Evolutionary conservation across 2,329 filamentous ascomycete species (phyloP).

Genomic region (Fusarium hainanense): DNA sequence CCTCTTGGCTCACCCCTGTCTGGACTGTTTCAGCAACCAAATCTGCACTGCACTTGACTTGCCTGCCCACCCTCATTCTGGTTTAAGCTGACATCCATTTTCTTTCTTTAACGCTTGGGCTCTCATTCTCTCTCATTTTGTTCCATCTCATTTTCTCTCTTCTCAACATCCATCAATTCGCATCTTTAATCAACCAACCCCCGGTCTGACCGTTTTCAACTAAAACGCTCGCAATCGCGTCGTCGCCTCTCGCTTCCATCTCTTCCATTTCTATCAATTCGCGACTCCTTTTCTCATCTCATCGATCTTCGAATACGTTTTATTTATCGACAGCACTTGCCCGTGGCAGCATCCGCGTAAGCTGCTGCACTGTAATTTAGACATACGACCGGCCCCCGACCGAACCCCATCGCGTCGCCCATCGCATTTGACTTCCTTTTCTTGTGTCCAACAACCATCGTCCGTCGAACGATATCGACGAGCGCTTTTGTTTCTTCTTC

Average conservation of each 20-base stretch:
- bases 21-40: conserved; percentile 33
- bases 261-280: conserved; percentile 15
- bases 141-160: conserved; percentile 37
- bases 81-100: conserved; percentile 33
- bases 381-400: conserved; percentile 29
- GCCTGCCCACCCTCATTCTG: conserved; percentile 1
- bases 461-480: conserved; percentile 29
- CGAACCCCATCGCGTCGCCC: conserved; percentile 27
- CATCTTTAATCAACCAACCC: conserved; percentile 5
- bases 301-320: conserved; percentile 17
- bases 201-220: conserved; percentile 24
- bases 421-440: conserved; percentile 10
- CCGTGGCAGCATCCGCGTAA: conserved; percentile 26
- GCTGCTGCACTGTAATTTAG: conserved; percentile 12
- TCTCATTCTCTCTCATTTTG: conserved; percentile 32
- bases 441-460: conserved; percentile 19
- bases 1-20: conserved; percentile 14
- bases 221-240: conserved; percentile 27
- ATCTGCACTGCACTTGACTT: neutral
- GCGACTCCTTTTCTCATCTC: conserved; percentile 24
- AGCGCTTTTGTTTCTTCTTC: conserved; percentile 16
- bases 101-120: conserved; percentile 28
- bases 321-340: conserved; percentile 14
- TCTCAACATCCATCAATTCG: conserved; percentile 27
- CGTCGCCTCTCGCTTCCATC: conserved; percentile 30